Evolutionary conservation across 2,329 filamentous ascomycete species (phyloP), one percentile per base, ranked within the genome.

Genomic region (Fusarium napiforme): DNA sequence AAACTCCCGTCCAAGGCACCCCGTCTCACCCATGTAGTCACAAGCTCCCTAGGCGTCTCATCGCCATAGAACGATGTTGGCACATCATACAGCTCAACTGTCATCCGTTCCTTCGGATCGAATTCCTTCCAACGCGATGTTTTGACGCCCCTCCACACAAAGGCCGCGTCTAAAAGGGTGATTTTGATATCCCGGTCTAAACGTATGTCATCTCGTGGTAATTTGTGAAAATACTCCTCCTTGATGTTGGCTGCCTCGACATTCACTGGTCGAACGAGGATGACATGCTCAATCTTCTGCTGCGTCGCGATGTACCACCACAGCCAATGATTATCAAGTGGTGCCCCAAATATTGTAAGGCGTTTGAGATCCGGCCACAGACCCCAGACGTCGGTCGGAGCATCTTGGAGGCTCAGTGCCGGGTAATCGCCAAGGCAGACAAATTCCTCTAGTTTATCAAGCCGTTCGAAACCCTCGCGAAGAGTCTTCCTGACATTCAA

Each of bases 401-500:
- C 78, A 37, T 81, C 77, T 4, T 76, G 67, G 34, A 82, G 68
- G 53, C 78, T 79, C 62, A 87, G 73, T n/a, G 79, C 81, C 9
- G 86, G 81, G 68, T 87, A 86, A 56, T 87, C 85, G 12, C 80
- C 81, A 26, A 86, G 79, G 73, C 83, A 85, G 46, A 84, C 83
- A 62, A 88, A 85, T 71, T 87, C 85, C 64, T 88, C 84, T 14
- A 88, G 78, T 37, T 72, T 78, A 43, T 81, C 77, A 1, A 88
- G 81, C 50, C 81, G 76, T 71, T 80, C 75, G 63, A 88, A 86
- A 1, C 84, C 86, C n/a, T 84, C 80, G 16, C 82, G 82, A 12
- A 88, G 81, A 9, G 82, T 83, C 34, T 76, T 79, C 43, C 82
- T 79, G 49, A 85, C 79, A 64, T 76, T 77, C 77, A 83, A 75